Evolutionary conservation across 352 stramenopile genomes (phyloP), one percentile per base, ranked within the genome.

Genomic region (Globisporangium heterothallicum): DNA sequence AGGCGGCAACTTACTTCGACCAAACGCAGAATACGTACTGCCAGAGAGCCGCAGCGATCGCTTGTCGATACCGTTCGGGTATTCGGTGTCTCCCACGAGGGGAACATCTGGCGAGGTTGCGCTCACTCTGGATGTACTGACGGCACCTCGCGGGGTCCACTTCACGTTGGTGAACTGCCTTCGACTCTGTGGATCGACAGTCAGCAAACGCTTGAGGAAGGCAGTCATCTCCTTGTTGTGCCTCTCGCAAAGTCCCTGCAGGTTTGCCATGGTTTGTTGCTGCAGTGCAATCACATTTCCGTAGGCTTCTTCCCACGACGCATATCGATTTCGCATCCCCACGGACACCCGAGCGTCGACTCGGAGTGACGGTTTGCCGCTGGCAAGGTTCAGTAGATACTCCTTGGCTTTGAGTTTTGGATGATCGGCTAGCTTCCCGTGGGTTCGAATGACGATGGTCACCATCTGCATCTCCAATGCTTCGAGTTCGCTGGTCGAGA

Each of bases 281-380:
- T 94, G 84, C 3, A 92, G 49, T 22, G 74, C 61, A 16, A 90
- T 70, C 0, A 94, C 74, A n/a, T 72, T 84, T 0, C 42, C 64
- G n/a, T 86, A 92, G 1, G 79, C 84, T 64, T 90, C 74, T 58
- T 88, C 67, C 84, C 81, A 94, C 14, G 58, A 62, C 19, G 49
- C 40, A 47, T 62, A 73, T 7, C 68, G 50, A 2, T 69, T 63
- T 1, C 63, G 68, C 2, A 75, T 58, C 16, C 78, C 75, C 2
- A 40, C 53, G 6, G 62, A 53, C 52, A 60, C 63, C 49, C 2
- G 41, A 4, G 4, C 64, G 54, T 21, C 50, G 48, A 35, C 36
- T 18, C n/a, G 16, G 16, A 44, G 12, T 9, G 49, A 43, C n/a
- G 44, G 47, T 49, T 61, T 63, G 4, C 48, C 42, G 26, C 60